phyloP scores from a whole-genome alignment of 164 flowering plant genomes.

The Cinnamomum chago region DNA sequence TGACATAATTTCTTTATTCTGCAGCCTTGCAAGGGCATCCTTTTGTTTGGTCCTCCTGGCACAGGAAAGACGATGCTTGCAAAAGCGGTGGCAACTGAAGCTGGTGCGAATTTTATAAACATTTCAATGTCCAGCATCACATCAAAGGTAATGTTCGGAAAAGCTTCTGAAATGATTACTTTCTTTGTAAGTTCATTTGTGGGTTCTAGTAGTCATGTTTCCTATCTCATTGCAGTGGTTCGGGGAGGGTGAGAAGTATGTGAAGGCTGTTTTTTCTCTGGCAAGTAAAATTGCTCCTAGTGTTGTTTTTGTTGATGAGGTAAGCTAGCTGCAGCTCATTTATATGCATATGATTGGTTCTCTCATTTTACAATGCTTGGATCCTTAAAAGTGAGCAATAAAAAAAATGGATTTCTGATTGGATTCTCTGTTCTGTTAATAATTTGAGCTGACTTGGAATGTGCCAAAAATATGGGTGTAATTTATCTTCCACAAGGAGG shows the following conservation, averaged over 20 bases:
- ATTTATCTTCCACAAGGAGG: too few species aligned
- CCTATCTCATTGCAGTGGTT: constrained; percentile 62
- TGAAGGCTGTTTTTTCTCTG: constrained; percentile 88
- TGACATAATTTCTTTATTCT: constrained; percentile 12
- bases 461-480: too few species aligned
- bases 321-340: constrained; percentile 20
- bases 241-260: constrained; percentile 98
- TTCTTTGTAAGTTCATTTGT: too few species aligned
- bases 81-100: constrained; percentile 96
- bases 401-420: not conserved
- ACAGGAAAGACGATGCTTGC: constrained; percentile 99
- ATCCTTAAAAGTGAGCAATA: too few species aligned
- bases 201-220: not conserved
- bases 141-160: constrained; percentile 52
- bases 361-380: not conserved
- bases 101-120: constrained; percentile 96
- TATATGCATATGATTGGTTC: not conserved
- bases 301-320: constrained; percentile 96
- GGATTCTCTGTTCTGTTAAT: not conserved
- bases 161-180: constrained; percentile 1
- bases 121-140: constrained; percentile 97
- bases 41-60: constrained; percentile 95
- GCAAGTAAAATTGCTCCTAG: constrained; percentile 97
- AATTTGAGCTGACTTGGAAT: too few species aligned
- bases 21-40: constrained; percentile 97